A percentile compares a stretch with the other conserved stretches of the same genome.
These are phyloP conservation scores for Corchorus capsularis DNA, from an alignment of 345 rosid genomes.

Conservation along the genomic window DNA sequence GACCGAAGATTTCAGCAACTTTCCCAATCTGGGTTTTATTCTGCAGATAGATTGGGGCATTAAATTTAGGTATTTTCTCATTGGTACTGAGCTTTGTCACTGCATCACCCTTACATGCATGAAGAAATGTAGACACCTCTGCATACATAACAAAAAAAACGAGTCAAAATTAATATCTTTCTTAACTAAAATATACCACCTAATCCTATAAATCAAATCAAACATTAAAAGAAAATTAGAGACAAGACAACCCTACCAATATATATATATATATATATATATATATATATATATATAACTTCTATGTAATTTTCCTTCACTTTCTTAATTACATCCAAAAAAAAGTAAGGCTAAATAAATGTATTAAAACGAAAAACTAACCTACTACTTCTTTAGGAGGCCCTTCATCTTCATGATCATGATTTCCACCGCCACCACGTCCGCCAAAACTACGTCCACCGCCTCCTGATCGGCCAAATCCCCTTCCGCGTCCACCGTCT, in stretches of 20 bases:
- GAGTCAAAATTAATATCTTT: background rate
- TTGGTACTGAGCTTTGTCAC: slow-evolving; percentile 81
- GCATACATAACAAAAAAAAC: background rate
- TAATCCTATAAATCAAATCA: background rate
- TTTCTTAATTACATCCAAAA: slow-evolving; percentile 2
- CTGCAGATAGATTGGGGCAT: slow-evolving; percentile 80
- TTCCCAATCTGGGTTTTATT: slow-evolving; percentile 94
- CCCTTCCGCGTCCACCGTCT: slow-evolving; percentile 45
- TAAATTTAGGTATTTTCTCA: slow-evolving; percentile 82
- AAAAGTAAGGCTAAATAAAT: too few relatives aligned
- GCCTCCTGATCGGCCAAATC: slow-evolving; percentile 44
- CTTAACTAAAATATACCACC: background rate
- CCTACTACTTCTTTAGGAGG: slow-evolving; percentile 91
- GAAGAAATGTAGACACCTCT: slow-evolving; percentile 83
- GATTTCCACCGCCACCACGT: slow-evolving; percentile 39
- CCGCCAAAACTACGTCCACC: slow-evolving; percentile 29
- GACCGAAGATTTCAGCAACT: slow-evolving; percentile 95
- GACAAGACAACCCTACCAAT: background rate
- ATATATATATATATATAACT: too few relatives aligned
- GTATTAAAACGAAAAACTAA: slow-evolving; percentile 36
- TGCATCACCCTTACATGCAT: slow-evolving; percentile 96
- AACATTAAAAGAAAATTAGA: too few relatives aligned
- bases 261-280: too few relatives aligned
- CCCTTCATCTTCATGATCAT: slow-evolving; percentile 55
- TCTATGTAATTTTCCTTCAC: background rate